These are phyloP conservation scores for Coccomyxa sp. DNA, from an alignment of 139 green algal genomes.

Conservation along the genomic window DNA sequence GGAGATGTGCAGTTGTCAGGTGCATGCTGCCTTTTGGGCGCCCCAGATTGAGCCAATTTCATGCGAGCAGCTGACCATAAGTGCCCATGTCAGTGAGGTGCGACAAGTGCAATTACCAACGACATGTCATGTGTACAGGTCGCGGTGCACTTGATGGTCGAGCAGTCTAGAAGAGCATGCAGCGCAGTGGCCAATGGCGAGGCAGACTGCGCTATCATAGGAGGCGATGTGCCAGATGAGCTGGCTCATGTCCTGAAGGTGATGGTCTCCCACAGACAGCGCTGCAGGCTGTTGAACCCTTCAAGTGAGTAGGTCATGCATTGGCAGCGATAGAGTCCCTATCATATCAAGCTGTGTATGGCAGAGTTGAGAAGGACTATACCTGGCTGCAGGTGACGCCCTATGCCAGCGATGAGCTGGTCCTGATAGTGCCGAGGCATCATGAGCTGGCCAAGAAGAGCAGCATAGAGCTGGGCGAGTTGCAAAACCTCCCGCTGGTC, in stretches of 20 bases:
- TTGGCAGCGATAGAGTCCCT: neutral
- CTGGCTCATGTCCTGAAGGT: constrained; percentile 22
- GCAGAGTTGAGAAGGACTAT: neutral
- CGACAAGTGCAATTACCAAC: neutral
- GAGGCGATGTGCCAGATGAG: constrained; percentile 32
- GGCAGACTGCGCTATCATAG: constrained; percentile 39
- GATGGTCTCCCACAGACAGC: too few relatives aligned
- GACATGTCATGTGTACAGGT: neutral
- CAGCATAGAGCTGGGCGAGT: constrained; percentile 23
- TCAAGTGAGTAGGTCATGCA: too few relatives aligned
- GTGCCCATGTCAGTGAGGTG: neutral
- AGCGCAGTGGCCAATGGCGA: constrained; percentile 23
- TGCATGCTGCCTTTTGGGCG: too few relatives aligned
- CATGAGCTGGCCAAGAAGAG: constrained; percentile 21
- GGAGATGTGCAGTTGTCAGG: too few relatives aligned
- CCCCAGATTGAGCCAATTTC: neutral
- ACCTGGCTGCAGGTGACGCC: constrained; percentile 4
- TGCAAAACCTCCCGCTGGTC: constrained; percentile 32
- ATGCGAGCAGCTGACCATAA: neutral
- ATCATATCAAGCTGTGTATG: neutral
- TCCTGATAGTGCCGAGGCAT: constrained; percentile 25
- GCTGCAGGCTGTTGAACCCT: too few relatives aligned
- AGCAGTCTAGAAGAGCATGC: constrained; percentile 24
- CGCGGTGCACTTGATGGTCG: constrained; percentile 7
- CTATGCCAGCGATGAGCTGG: constrained; percentile 38